These are phyloP conservation scores for Candolleomyces eurysporus DNA, from an alignment of 768 basidiomycete genomes.

Conservation along the genomic window DNA sequence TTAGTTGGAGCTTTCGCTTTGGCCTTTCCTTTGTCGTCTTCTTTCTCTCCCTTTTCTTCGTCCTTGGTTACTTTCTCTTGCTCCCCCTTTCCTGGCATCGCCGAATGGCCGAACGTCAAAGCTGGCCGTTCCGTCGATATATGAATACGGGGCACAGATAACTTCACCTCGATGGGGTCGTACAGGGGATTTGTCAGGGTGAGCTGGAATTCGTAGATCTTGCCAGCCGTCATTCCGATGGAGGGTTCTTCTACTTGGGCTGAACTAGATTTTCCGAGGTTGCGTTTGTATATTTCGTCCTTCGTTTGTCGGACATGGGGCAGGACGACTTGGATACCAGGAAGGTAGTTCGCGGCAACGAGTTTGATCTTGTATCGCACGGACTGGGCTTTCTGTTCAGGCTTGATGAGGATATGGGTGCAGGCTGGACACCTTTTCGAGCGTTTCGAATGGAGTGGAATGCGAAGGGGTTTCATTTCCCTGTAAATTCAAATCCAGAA, in stretches of 20 bases:
- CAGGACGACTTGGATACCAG: slow-evolving; percentile 72
- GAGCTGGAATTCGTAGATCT: slow-evolving; percentile 85
- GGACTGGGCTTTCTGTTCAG: slow-evolving; percentile 94
- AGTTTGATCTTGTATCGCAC: slow-evolving; percentile 97
- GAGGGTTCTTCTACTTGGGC: slow-evolving; percentile 36
- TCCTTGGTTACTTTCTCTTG: too few relatives aligned
- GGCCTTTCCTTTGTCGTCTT: slow-evolving; percentile 16
- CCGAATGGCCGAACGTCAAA: too few relatives aligned
- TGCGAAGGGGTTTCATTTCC: slow-evolving; percentile 82
- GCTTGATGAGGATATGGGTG: slow-evolving; percentile 96
- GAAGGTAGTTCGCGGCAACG: slow-evolving; percentile 92
- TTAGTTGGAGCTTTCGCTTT: slow-evolving; percentile 40
- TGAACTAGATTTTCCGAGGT: slow-evolving; percentile 38
- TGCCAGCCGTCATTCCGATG: slow-evolving; percentile 63
- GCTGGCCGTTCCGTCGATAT: slow-evolving; percentile 29
- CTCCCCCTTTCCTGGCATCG: too few relatives aligned
- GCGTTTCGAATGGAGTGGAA: slow-evolving; percentile 89
- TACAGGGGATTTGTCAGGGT: slow-evolving; percentile 94
- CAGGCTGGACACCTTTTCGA: slow-evolving; percentile 95
- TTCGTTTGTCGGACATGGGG: slow-evolving; percentile 51
- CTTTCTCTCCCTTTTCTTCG: too few relatives aligned
- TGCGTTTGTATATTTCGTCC: slow-evolving; percentile 42
- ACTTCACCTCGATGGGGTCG: slow-evolving; percentile 90
- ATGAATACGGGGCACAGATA: slow-evolving; percentile 73
- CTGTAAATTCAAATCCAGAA: slow-evolving; percentile 33